These are phyloP conservation scores for Pichia californica DNA, from an alignment of 805 yeast genomes.

Conservation along the genomic window DNA sequence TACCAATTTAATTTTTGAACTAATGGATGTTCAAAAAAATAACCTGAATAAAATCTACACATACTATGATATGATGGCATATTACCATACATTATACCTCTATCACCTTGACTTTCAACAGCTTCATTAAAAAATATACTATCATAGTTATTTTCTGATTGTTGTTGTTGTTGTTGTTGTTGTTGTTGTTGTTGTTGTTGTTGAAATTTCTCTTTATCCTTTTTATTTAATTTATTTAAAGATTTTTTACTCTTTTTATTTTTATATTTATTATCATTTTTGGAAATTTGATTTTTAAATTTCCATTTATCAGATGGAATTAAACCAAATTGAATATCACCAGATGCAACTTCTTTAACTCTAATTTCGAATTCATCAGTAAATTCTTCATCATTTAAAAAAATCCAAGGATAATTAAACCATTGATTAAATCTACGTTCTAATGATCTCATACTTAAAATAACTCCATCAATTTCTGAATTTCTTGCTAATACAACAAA, in stretches of 20 bases:
- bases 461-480: constrained; percentile 70
- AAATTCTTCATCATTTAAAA: constrained; percentile 77
- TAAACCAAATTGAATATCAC: constrained; percentile 66
- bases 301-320: constrained; percentile 63
- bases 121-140: constrained; percentile 43
- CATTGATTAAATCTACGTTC: constrained; percentile 91
- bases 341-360: constrained; percentile 47
- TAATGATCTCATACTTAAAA: constrained; percentile 62
- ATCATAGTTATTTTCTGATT: background rate
- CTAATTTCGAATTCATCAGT: constrained; percentile 51
- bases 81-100: constrained; percentile 78
- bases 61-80: constrained; percentile 81
- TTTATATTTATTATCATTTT: background rate
- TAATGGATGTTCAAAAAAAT: constrained; percentile 72
- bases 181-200: constrained; percentile 2
- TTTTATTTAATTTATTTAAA: too few species aligned
- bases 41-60: constrained; percentile 90
- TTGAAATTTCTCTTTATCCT: background rate
- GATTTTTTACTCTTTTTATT: background rate
- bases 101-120: constrained; percentile 72
- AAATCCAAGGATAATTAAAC: constrained; percentile 90
- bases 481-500: constrained; percentile 81
- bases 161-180: background rate
- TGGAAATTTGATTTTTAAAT: constrained; percentile 41
- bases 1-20: constrained; percentile 77